phyloP scores from a whole-genome alignment of 2,329 filamentous ascomycete species.

The Ophiognomonia clavigignenti-juglandacearum region DNA sequence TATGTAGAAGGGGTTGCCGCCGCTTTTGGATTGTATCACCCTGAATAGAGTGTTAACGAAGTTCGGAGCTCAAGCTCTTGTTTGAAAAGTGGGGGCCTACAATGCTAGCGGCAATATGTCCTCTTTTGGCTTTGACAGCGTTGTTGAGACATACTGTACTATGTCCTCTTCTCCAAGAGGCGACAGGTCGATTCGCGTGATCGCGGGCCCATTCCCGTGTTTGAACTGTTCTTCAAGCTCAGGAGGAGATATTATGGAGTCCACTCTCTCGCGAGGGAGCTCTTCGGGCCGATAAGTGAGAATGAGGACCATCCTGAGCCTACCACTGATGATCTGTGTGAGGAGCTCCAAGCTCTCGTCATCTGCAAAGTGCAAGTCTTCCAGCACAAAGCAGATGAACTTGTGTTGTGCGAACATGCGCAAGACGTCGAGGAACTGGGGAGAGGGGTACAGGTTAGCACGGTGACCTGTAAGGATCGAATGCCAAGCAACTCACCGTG shows the following conservation, averaged over 20 bases:
- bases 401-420: conserved; percentile 77
- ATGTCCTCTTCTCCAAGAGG: conserved; percentile 78
- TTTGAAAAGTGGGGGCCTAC: no score
- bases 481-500: conserved; percentile 35
- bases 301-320: conserved; percentile 77
- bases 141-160: conserved; percentile 74
- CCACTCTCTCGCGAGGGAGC: conserved; percentile 49
- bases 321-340: conserved; percentile 70
- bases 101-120: conserved; percentile 74
- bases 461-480: background rate
- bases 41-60: no score
- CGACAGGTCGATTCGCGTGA: conserved; percentile 66
- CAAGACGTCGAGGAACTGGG: conserved; percentile 70
- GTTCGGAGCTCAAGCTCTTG: no score
- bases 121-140: conserved; percentile 67
- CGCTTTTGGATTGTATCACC: conserved; percentile 83
- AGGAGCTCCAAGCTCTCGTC: conserved; percentile 82
- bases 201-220: conserved; percentile 41
- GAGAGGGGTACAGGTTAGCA: background rate
- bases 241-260: conserved; percentile 48
- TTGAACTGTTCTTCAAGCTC: conserved; percentile 47
- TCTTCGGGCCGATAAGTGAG: conserved; percentile 71
- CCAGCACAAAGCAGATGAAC: conserved; percentile 82
- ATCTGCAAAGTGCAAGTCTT: conserved; percentile 89
- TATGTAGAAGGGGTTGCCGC: conserved; percentile 87